A percentile compares a stretch with the other conserved stretches of the same genome.
Evolutionary conservation across 352 stramenopile genomes (phyloP).

Genomic region (Phytophthora sansomeana): DNA sequence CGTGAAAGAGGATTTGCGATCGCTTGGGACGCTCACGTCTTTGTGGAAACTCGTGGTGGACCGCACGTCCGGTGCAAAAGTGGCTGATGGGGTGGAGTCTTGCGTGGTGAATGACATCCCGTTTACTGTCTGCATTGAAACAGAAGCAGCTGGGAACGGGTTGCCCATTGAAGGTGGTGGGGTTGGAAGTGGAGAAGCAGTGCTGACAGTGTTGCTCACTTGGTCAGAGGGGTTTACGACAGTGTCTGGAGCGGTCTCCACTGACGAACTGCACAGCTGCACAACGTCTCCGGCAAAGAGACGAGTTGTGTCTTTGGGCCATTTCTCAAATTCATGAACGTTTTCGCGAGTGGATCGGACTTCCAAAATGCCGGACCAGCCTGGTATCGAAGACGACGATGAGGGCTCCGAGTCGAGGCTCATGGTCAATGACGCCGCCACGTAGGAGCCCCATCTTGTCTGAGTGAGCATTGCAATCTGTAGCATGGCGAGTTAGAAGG

Average conservation of each 20-base stretch:
- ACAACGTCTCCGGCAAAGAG: constrained; percentile 49
- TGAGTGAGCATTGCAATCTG: constrained; percentile 72
- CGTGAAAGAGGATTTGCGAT: constrained; percentile 24
- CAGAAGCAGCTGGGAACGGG: background rate
- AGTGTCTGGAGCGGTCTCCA: background rate
- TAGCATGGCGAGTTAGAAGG: background rate
- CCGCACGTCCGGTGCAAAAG: constrained; percentile 24
- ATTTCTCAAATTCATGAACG: constrained; percentile 55
- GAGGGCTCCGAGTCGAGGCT: constrained; percentile 16
- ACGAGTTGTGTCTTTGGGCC: constrained; percentile 39
- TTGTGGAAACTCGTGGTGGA: constrained; percentile 32
- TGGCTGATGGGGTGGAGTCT: background rate
- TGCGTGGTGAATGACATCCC: constrained; percentile 2
- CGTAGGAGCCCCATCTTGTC: constrained; percentile 65
- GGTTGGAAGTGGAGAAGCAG: background rate
- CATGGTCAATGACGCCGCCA: constrained; percentile 60
- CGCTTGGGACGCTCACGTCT: constrained; percentile 17
- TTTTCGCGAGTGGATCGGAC: constrained; percentile 55
- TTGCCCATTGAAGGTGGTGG: background rate
- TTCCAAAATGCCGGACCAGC: constrained; percentile 56
- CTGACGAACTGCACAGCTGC: constrained; percentile 22
- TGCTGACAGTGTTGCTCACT: constrained; percentile 1
- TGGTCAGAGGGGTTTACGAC: background rate
- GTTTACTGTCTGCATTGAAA: constrained; percentile 10
- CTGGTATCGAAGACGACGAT: background rate